These are phyloP conservation scores for Sphaerulina populicola DNA, from an alignment of 2,329 filamentous ascomycete species.

Conservation along the genomic window DNA sequence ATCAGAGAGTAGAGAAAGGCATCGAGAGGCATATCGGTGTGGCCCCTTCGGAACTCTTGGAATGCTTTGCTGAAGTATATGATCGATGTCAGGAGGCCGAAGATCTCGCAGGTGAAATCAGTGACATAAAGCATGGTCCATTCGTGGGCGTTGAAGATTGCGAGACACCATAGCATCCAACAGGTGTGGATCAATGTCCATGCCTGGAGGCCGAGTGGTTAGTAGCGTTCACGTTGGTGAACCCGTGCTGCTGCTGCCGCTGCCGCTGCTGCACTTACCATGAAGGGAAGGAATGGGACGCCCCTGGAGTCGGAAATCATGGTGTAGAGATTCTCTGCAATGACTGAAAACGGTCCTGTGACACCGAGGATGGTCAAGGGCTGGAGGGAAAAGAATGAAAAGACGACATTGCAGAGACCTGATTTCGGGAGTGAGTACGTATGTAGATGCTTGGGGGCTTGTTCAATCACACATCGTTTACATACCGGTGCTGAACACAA, in stretches of 20 bases:
- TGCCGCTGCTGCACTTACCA: constrained; percentile 26
- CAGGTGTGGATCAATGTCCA: constrained; percentile 58
- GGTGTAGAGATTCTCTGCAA: constrained; percentile 57
- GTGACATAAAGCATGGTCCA: constrained; percentile 65
- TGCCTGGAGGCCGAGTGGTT: constrained; percentile 34
- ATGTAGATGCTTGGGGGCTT: neutral
- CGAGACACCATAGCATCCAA: constrained; percentile 58
- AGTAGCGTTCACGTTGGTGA: neutral
- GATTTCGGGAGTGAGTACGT: constrained; percentile 23
- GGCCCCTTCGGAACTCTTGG: constrained; percentile 54
- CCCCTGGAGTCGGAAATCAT: constrained; percentile 49
- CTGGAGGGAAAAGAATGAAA: constrained; percentile 53
- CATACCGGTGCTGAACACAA: constrained; percentile 50
- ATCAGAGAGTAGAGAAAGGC: constrained; percentile 60
- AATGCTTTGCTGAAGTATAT: constrained; percentile 59
- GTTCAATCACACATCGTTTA: neutral
- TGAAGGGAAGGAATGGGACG: constrained; percentile 56
- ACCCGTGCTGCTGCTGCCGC: no score
- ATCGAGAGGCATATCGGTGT: constrained; percentile 49
- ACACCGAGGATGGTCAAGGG: constrained; percentile 59
- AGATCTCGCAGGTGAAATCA: constrained; percentile 58
- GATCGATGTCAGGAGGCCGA: constrained; percentile 57
- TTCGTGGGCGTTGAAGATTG: constrained; percentile 59
- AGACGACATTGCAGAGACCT: constrained; percentile 55
- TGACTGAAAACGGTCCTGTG: constrained; percentile 58